Conservation (phyloP, 495 filamentous ascomycete species). For the Acidiella bohemica region DNA sequence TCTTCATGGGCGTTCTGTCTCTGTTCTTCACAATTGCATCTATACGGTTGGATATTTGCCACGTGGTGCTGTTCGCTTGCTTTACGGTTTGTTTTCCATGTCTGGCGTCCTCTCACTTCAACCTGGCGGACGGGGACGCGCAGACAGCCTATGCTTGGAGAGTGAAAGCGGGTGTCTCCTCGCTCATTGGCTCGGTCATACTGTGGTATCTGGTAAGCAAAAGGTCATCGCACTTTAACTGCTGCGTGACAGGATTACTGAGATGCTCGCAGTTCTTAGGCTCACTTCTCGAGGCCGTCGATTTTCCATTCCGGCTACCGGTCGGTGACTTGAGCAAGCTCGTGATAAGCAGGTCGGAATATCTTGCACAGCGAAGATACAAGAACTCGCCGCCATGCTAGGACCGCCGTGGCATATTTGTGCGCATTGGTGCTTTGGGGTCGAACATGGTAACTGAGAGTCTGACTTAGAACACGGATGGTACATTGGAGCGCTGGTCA, state of each 20-base stretch:
- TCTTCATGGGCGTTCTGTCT: slow-evolving; percentile 5
- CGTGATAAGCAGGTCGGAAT: slow-evolving; percentile 2
- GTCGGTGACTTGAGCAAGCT: slow-evolving; percentile 2
- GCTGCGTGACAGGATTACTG: background rate
- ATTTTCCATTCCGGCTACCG: slow-evolving; percentile 2
- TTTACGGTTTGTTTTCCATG: slow-evolving; percentile 5
- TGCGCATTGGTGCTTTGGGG: too few relatives aligned
- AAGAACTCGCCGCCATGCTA: background rate
- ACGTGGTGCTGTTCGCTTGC: slow-evolving; percentile 6
- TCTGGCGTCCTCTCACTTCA: slow-evolving; percentile 1
- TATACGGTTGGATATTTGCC: slow-evolving; percentile 4
- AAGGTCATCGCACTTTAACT: background rate
- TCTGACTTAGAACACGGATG: too few relatives aligned
- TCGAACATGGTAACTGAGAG: too few relatives aligned
- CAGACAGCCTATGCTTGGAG: background rate
- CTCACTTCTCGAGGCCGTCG: slow-evolving; percentile 1
- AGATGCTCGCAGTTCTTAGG: background rate
- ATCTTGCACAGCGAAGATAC: background rate
- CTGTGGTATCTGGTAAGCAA: slow-evolving; percentile 2
- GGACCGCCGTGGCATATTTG: too few relatives aligned
- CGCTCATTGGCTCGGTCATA: slow-evolving; percentile 1
- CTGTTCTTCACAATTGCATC: slow-evolving; percentile 8
- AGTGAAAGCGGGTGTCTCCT: background rate
- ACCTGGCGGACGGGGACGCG: slow-evolving; percentile 2
- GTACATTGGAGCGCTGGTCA: too few relatives aligned